Base-by-base conservation (phyloP, 2,329 filamentous ascomycete genomes). In the Talaromyces piceae region DNA sequence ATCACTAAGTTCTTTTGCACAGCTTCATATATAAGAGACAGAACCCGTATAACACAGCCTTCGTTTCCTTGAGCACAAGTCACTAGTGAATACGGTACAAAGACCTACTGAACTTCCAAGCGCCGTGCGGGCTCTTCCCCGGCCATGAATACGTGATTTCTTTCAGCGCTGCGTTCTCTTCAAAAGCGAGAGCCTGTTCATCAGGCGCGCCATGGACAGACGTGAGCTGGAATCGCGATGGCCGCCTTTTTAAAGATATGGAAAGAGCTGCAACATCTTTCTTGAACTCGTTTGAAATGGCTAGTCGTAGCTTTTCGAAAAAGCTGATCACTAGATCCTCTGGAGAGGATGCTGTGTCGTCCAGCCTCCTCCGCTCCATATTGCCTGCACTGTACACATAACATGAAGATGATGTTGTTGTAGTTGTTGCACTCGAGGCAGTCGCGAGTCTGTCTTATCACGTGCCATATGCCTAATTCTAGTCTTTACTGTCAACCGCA, bases 21-120 rank as follows among this genome's bases (percentile, higher is more conserved):
- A 5, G 77, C 75, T 54, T 76, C 69, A 30, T 80, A 74, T 47
- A 84, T 72, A 13, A 80, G 70, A 39, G 77, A 73, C 7, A 84
- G 63, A 7, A 83, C 75, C 5, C 77, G 73, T n/a, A 81, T 23
- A n/a, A 51, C 28, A 30, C 20, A 47, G 12, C 44, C 49, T 54
- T 44, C 9, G n/a, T 39, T 43, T 47, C 13, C 26, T 23, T 53
- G 7, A 46, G 28, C 22, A 30, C 39, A 18, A 12, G 20, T 43
- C 49, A 22, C 9, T 20, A 12, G 16, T 16, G 47, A 13, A 26
- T 22, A 6, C 8, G n/a, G 13, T 16, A 26, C 22, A 12, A 7
- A 25, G 37, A 16, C 62, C 33, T 63, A 71, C 67, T 63, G 50
- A 67, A 69, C 59, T 75, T 76, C 79, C 79, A 81, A 12, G 79